Evolutionary conservation across 2,329 filamentous ascomycete species (phyloP).

Genomic region (Venturia oleaginea): DNA sequence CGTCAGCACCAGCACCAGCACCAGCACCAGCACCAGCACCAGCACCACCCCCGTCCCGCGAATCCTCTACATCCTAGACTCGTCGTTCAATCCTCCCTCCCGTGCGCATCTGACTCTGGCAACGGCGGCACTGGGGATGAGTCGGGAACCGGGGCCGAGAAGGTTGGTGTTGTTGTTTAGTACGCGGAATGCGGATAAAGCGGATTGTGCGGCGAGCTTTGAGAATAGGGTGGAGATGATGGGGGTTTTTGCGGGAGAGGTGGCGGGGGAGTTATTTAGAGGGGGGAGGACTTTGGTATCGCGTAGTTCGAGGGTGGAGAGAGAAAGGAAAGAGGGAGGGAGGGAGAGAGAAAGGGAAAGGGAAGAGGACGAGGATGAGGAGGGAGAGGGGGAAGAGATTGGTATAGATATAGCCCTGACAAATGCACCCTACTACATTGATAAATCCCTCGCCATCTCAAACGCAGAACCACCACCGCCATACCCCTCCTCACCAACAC

Average conservation of each 20-base stretch:
- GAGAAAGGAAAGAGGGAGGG: background rate
- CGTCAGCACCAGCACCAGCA: constrained; percentile 10
- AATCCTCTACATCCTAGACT: constrained; percentile 55
- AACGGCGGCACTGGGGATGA: constrained; percentile 39
- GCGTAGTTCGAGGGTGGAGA: background rate
- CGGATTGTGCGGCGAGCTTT: constrained; percentile 59
- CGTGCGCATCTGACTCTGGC: constrained; percentile 49
- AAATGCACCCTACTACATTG: constrained; percentile 62
- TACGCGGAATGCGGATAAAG: constrained; percentile 58
- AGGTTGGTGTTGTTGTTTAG: constrained; percentile 51
- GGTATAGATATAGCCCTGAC: constrained; percentile 60
- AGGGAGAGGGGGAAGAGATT: constrained; percentile 26
- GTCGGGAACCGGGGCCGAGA: constrained; percentile 20
- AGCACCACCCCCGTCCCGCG: constrained; percentile 10
- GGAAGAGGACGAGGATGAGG: background rate
- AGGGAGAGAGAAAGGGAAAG: background rate
- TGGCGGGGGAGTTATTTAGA: constrained; percentile 20
- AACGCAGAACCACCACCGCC: constrained; percentile 23
- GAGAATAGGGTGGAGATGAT: constrained; percentile 62
- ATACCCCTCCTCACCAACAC: constrained; percentile 33
- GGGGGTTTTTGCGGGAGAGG: constrained; percentile 54
- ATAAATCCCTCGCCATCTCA: constrained; percentile 56
- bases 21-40: constrained; percentile 9
- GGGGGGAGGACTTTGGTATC: too few species aligned
- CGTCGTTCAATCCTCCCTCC: constrained; percentile 58